Base-by-base conservation (phyloP, 176 grass and related monocot genomes). In the Oryza punctata region DNA sequence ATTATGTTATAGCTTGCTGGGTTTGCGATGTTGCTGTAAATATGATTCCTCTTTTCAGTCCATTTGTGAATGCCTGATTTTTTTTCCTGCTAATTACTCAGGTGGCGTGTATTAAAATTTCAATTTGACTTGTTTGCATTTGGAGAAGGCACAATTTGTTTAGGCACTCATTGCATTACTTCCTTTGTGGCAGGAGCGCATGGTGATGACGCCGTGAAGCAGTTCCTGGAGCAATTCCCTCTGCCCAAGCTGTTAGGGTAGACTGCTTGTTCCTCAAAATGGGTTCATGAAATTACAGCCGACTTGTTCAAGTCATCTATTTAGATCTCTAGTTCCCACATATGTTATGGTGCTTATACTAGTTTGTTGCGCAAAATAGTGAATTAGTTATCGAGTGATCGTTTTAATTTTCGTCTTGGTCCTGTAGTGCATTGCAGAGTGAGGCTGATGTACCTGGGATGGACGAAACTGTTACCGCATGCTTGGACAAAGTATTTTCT, bases 401-500 rank as follows among this genome's bases (percentile, higher is more conserved):
- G 40, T 85, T 41, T 81, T 75, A 73, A 57, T 67, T 66, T 63
- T 66, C 18, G 4, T 81, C 66, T 78, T 52, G 1, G 9, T 47
- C 35, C 74, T 77, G 24, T 24, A 98, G 96, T 70, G 90, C 70
- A 63, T 84, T 98, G 78, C 96, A 91, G 80, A 93, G 64, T 75
- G 69, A 93, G 61, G 65, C 30, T 44, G 89, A 90, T 77, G 87
- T 87, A 59, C 85, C 82, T 84, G 89, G 63, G 65, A 65, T 84
- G 78, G 57, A 67, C 23, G 87, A 98, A 78, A 95, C 87, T 67
- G 19, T 98, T 18, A 86, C 90, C 27, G 66, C 85, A 8, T 98
- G 92, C 81, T 78, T 98, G 83, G 92, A 95, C 72, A 98, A 91
- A 98, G 75, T 98, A 37, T 98, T 98, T 79, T 88, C 84, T 35